Percentiles rank a stretch among this genome's conserved stretches.
Conservation (phyloP, 2,329 filamentous ascomycete species). For the Chaetomiaceae sp. region DNA sequence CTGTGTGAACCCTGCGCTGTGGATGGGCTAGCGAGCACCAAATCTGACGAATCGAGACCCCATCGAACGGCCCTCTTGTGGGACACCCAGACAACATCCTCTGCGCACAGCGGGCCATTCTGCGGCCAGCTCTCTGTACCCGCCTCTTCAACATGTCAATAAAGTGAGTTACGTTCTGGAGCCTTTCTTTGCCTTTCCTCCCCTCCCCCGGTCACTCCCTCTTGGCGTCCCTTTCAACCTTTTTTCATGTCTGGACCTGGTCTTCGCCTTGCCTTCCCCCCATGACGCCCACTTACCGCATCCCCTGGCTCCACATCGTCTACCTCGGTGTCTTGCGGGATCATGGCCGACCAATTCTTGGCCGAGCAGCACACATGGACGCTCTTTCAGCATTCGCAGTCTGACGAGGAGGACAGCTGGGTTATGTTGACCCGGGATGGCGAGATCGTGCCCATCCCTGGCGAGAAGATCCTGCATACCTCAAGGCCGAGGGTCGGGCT, state of each 20-base stretch:
- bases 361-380: conserved; percentile 35
- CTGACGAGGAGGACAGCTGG: conserved; percentile 62
- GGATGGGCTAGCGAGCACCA: conserved; percentile 24
- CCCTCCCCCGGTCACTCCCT: background rate
- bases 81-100: conserved; percentile 21
- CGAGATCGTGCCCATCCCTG: conserved; percentile 76
- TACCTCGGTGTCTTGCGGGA: conserved; percentile 11
- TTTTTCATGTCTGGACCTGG: background rate
- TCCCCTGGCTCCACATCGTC: conserved; percentile 14
- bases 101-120: conserved; percentile 20
- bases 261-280: conserved; percentile 3
- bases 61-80: conserved; percentile 26
- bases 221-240: conserved; percentile 1
- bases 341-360: conserved; percentile 34
- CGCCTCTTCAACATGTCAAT: conserved; percentile 36
- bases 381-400: conserved; percentile 34
- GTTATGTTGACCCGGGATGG: conserved; percentile 76
- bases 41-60: conserved; percentile 27
- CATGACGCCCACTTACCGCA: conserved; percentile 14
- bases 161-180: conserved; percentile 29
- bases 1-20: conserved; percentile 26
- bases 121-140: conserved; percentile 24
- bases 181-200: conserved; percentile 18
- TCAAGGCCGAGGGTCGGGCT: conserved; percentile 74
- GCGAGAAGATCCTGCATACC: conserved; percentile 74